Base-by-base conservation (phyloP, 768 basidiomycete species). In the Leccinum boreale region DNA sequence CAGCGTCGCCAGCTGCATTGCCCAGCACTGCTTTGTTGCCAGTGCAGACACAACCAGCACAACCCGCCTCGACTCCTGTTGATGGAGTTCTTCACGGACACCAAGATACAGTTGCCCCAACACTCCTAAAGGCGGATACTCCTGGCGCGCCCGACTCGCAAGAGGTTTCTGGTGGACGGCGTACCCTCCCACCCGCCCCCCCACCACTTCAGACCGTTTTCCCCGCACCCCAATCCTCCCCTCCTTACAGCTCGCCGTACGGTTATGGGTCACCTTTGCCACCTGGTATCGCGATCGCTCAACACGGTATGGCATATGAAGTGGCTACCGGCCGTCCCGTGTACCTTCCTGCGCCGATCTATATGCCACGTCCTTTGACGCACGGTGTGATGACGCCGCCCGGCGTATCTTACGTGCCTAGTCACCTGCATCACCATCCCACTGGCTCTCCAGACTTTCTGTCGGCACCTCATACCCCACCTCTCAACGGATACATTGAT, bases 221-320 rank as follows among this genome's bases (percentile, higher is more conserved):
- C 55, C 72, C 75, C 4, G 69, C 67, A 61, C 70, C 72, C 15
- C 75, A 74, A 36, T 67, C 75, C 3, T 83, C 89, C 1, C 84
- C 88, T 11, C 78, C 79, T 1, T 90, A 83, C 60, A 79, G 81
- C n/a, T 85, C 90, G 9, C 82, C 88, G 15, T 92, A 89, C 55
- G 75, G 75, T 2, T 89, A 83, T 68, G 76, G 78, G 6, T 75
- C 77, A 8, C 71, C 79, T 7, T 60, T 86, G 19, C 82, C 90
- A n/a, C 85, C 85, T 14, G 91, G 91, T 50, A 79, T 92, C 51
- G 89, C 81, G 14, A 73, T 91, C 67, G 85, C 85, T 62, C 82
- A 85, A 54, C 85, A 89, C 58, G 91, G 91, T 31, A 79, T 90
- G 75, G 78, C 89, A n/a, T 92, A 86, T 67, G 91, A 93, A 70